phyloP scores from a whole-genome alignment of 768 basidiomycete species.

The Lentinus tigrinus region DNA sequence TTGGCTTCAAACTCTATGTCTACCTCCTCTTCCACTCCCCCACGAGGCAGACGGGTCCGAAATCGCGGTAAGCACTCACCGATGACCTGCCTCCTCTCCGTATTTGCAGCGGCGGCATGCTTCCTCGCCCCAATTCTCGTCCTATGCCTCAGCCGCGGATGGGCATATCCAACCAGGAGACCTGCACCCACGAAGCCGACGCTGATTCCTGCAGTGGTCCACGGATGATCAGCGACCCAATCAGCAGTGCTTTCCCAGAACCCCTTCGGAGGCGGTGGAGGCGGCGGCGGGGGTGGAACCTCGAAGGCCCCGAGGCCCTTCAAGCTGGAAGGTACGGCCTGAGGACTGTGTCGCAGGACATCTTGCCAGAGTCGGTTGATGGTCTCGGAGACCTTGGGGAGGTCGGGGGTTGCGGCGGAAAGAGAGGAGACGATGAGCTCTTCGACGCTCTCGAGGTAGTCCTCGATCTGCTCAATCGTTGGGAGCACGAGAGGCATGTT shows the following conservation, averaged over 20 bases:
- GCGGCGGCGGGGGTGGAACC: slow-evolving; percentile 67
- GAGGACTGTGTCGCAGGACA: slow-evolving; percentile 76
- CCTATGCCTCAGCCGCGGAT: slow-evolving; percentile 20
- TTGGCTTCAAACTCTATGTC: too few species aligned
- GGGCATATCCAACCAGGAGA: slow-evolving; percentile 57
- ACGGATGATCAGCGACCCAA: slow-evolving; percentile 62
- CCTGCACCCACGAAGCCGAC: slow-evolving; percentile 60
- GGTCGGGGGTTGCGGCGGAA: slow-evolving; percentile 53
- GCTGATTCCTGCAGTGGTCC: slow-evolving; percentile 53
- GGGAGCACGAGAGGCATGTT: slow-evolving; percentile 23
- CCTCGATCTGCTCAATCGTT: slow-evolving; percentile 63
- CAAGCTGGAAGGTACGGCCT: slow-evolving; percentile 42
- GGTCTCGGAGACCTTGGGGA: slow-evolving; percentile 65
- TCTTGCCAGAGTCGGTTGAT: slow-evolving; percentile 74
- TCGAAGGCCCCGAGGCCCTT: slow-evolving; percentile 72
- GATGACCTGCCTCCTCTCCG: slow-evolving; percentile 46
- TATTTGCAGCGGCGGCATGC: slow-evolving; percentile 26
- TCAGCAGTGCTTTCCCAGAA: slow-evolving; percentile 45
- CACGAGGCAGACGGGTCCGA: too few species aligned
- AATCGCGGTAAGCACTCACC: too few species aligned
- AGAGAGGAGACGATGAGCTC: slow-evolving; percentile 58
- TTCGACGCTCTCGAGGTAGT: slow-evolving; percentile 66
- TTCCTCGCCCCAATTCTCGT: slow-evolving; percentile 23
- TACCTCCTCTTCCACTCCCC: too few species aligned
- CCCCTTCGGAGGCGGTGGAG: slow-evolving; percentile 45